Evolutionary conservation across 768 basidiomycete species (phyloP), one percentile per base, ranked within the genome.

Genomic region (Mycena venus): DNA sequence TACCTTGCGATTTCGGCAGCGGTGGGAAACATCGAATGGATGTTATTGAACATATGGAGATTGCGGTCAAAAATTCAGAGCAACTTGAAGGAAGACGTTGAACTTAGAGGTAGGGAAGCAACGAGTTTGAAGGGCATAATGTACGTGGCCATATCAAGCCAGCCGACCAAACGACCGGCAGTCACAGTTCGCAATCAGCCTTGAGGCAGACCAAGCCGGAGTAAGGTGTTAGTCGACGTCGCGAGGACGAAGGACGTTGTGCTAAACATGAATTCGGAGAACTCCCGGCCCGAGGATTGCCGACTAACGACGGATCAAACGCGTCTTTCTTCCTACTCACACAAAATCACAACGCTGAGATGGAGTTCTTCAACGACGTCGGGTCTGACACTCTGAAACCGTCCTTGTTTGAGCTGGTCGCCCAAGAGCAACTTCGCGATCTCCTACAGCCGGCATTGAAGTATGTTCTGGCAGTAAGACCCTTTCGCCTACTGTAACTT

Each of bases 391-490:
- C 93, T 27, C 83, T 92, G 58, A 94, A 94, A 75, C 95, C 95
- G 2, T 94, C 95, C 14, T 83, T 98, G 17, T 99, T 98, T 79
- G 97, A 99, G 80, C 90, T 99, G 14, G 88, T 98, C 44, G 96
- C 96, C 9, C 95, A 98, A 82, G 97, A 98, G 77, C 97, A 99
- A 81, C 90, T 99, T 23, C 87, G 94, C 72, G 96, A 97, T 80
- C 88, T 98, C 9, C 88, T 99, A 15, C 97, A 99, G 79, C 98
- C 98, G 38, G 96, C 97, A 17, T 86, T 98, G 80, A 96, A 97
- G 85, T 99, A 99, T 85, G 93, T 97, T 55, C 86, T 99, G 38
- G 94, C 94, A 74, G 97, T 97, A 82, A 85, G 93, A 82, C 53
- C 27, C 42, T 49, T 49, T 40, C 72, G 21, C 15, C 32, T 53